Evolutionary conservation across 306 rosid genomes (phyloP).

Genomic region (Canavalia ensiformis): DNA sequence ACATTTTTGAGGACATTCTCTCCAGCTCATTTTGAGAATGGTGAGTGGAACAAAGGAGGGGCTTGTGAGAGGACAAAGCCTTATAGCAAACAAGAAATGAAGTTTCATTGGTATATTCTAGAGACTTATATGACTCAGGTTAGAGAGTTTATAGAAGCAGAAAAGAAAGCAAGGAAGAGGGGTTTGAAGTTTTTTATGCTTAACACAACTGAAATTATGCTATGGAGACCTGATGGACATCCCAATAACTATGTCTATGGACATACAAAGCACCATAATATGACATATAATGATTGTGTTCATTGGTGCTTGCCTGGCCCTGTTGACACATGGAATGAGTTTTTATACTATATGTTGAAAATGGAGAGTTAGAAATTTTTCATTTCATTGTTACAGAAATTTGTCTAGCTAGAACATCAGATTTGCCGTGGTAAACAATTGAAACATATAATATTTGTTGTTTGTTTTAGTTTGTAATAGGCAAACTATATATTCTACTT

Average conservation of each 20-base stretch:
- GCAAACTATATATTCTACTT: background rate
- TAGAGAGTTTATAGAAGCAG: conserved; percentile 64
- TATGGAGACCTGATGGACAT: conserved; percentile 87
- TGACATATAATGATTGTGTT: conserved; percentile 71
- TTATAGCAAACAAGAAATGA: conserved; percentile 54
- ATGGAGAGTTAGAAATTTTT: conserved; percentile 36
- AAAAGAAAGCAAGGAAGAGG: conserved; percentile 48
- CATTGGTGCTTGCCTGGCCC: conserved; percentile 96
- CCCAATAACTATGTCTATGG: conserved; percentile 65
- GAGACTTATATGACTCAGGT: conserved; percentile 63
- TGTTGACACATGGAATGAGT: conserved; percentile 90
- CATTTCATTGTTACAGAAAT: conserved; percentile 16
- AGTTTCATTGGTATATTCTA: conserved; percentile 46
- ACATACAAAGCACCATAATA: conserved; percentile 48
- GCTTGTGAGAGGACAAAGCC: conserved; percentile 72
- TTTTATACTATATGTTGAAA: conserved; percentile 65
- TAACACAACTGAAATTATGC: conserved; percentile 73
- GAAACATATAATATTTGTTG: background rate
- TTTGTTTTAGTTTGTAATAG: background rate
- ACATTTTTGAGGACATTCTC: conserved; percentile 85
- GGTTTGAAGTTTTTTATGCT: conserved; percentile 67
- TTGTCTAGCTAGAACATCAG: background rate
- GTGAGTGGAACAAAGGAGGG: conserved; percentile 80
- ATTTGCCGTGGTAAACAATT: background rate
- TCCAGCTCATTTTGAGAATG: conserved; percentile 81